Evolutionary conservation across 805 yeast genomes (phyloP), one percentile per base, ranked within the genome.

Genomic region (Yarrowia hollandica): DNA sequence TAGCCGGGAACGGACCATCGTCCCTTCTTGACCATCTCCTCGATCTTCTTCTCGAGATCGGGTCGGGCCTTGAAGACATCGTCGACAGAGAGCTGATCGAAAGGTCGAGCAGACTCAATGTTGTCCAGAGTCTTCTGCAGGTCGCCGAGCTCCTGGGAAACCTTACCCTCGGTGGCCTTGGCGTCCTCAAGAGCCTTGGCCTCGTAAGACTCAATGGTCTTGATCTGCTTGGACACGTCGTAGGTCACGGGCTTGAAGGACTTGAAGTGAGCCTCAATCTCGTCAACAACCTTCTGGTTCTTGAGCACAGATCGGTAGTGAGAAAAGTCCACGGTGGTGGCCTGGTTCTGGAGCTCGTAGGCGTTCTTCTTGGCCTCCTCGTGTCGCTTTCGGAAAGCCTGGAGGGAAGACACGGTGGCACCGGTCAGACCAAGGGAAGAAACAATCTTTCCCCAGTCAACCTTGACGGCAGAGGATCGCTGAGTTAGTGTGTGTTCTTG

Each of bases 1-100:
- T 94, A 94, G 70, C 97, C 96, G 70, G 98, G 98, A 68, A 91
- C 96, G 72, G 88, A 89, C 95, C 96, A 91, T 81, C 88, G 88
- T 77, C 97, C 96, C 82, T 91, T 86, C 82, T 86, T 83, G 70
- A 94, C 90, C 94, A 92, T 86, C 79, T 90, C 90, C 71, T 79
- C 82, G 68, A 91, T 96, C 87, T 94, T 94, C 68, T 88, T 91
- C 73, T 92, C 96, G 74, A 94, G 86, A 75, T 94, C 98, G 69
- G 99, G 98, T 80, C 94, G 88, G 65, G 97, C 98, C 80, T 84
- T 83, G 70, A 86, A 86, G 67, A 94, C 88, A 68, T 94, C 99
- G 64, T 90, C 97, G 64, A 92, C 91, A 60, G 97, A 92, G 74
- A 94, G 85, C 79, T 94, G 91, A 74, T 90, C 97, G 71, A 94